Percentiles rank a stretch among this genome's conserved stretches.
phyloP scores from a whole-genome alignment of 495 filamentous ascomycete species.

The Penicillium angulare region DNA sequence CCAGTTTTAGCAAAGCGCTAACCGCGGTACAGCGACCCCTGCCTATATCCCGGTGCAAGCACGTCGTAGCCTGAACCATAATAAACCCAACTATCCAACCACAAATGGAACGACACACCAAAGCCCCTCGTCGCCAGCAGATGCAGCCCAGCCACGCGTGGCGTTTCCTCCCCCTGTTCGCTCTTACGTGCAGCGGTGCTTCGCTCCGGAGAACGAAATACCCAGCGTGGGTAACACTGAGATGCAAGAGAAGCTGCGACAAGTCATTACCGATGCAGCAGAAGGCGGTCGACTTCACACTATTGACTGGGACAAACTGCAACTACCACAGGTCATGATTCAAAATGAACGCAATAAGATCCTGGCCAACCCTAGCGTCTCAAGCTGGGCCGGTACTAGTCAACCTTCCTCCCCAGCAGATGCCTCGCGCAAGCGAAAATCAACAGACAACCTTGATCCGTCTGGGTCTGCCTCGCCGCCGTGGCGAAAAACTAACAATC shows the following conservation, averaged over 20 bases:
- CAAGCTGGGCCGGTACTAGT: constrained; percentile 33
- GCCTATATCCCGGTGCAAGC: constrained; percentile 54
- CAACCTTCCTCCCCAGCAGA: constrained; percentile 32
- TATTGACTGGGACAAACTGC: constrained; percentile 78
- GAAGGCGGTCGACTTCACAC: constrained; percentile 63
- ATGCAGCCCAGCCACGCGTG: constrained; percentile 44
- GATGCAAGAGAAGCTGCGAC: constrained; percentile 81
- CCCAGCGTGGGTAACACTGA: constrained; percentile 62
- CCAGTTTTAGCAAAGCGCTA: background rate
- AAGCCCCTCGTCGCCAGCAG: constrained; percentile 12
- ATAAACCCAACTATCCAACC: constrained; percentile 20
- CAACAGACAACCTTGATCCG: constrained; percentile 54
- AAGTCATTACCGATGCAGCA: constrained; percentile 78
- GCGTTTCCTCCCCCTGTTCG: constrained; percentile 77
- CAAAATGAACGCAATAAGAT: constrained; percentile 62
- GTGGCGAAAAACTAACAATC: constrained; percentile 69
- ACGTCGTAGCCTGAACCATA: constrained; percentile 43
- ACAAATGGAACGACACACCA: constrained; percentile 26
- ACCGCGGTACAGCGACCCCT: constrained; percentile 31
- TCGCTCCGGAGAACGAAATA: constrained; percentile 67
- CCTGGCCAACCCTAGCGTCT: constrained; percentile 37
- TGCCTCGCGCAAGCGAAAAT: constrained; percentile 73
- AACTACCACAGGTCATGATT: constrained; percentile 86
- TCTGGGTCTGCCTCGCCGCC: constrained; percentile 54
- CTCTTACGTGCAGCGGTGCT: constrained; percentile 78